A percentile compares a stretch with the other conserved stretches of the same genome.
Conservation (phyloP, 2,329 filamentous ascomycete species). For the Colletotrichum sp. region DNA sequence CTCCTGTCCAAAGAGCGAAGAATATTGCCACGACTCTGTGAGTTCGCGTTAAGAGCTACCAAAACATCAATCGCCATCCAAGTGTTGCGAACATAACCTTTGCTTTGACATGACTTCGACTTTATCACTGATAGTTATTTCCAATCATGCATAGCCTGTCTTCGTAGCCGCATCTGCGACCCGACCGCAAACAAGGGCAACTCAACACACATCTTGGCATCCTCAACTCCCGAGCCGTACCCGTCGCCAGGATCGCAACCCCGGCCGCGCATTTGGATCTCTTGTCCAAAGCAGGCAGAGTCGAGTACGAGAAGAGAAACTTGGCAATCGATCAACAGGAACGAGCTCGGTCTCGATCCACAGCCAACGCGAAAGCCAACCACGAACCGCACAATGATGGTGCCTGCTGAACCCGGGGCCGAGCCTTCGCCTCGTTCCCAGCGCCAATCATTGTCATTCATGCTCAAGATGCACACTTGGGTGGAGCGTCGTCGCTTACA, state of each 20-base stretch:
- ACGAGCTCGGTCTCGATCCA: background rate
- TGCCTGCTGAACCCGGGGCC: background rate
- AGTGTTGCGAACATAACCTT: background rate
- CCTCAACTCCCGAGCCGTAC: background rate
- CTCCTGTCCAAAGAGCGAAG: background rate
- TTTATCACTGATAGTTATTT: background rate
- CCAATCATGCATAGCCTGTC: background rate
- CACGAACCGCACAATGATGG: background rate
- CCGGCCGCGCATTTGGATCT: background rate
- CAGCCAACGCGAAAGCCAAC: background rate
- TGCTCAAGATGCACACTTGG: background rate
- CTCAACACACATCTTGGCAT: background rate
- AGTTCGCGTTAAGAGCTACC: background rate
- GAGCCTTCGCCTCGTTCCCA: background rate
- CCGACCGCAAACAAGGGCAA: background rate
- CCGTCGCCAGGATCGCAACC: background rate
- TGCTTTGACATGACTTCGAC: fast-evolving
- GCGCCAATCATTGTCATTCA: background rate
- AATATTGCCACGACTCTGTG: fast-evolving
- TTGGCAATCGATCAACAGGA: background rate
- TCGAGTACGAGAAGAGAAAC: background rate
- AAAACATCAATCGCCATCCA: background rate
- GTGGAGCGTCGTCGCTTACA: background rate
- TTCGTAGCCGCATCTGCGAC: background rate
- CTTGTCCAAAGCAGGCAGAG: background rate